phyloP scores from a whole-genome alignment of 208 protist genomes.

The Acanthamoeba lenticulata region DNA sequence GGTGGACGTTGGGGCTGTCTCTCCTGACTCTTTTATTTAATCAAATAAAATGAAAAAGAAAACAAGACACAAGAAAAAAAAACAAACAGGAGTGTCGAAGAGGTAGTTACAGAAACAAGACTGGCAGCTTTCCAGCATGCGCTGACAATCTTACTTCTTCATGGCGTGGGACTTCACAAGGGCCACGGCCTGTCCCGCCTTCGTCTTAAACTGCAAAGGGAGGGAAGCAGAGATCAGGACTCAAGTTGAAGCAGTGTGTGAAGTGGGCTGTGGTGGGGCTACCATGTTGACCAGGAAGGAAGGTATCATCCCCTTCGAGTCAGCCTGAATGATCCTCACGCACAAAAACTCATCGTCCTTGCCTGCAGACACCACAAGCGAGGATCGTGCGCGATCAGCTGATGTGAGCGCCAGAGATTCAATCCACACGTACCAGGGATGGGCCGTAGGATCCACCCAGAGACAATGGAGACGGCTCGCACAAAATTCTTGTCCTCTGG shows the following conservation, averaged over 20 bases:
- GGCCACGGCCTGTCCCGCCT: neutral
- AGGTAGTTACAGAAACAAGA: too few relatives aligned
- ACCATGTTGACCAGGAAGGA: conserved; percentile 28
- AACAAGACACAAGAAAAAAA: too few relatives aligned
- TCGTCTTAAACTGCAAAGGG: neutral
- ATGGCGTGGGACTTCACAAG: conserved; percentile 1
- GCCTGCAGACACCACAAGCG: neutral
- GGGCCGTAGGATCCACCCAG: neutral
- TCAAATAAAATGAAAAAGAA: too few relatives aligned
- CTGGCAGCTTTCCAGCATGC: too few relatives aligned
- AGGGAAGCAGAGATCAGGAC: too few relatives aligned
- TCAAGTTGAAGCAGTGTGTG: too few relatives aligned
- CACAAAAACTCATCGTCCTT: neutral
- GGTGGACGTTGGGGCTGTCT: too few relatives aligned
- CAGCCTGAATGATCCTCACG: conserved; percentile 29
- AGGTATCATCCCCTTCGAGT: conserved; percentile 19
- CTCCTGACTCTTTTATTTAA: too few relatives aligned
- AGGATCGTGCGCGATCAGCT: neutral
- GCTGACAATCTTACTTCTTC: conserved; percentile 13
- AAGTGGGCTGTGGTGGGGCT: too few relatives aligned
- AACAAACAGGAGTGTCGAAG: too few relatives aligned
- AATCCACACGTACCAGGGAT: conserved; percentile 20
- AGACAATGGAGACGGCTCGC: conserved; percentile 2
- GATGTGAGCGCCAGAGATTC: too few relatives aligned
- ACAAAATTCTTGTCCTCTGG: conserved; percentile 20